Evolutionary conservation across 2,329 filamentous ascomycete species (phyloP).

Genomic region (Epichloe scottii): DNA sequence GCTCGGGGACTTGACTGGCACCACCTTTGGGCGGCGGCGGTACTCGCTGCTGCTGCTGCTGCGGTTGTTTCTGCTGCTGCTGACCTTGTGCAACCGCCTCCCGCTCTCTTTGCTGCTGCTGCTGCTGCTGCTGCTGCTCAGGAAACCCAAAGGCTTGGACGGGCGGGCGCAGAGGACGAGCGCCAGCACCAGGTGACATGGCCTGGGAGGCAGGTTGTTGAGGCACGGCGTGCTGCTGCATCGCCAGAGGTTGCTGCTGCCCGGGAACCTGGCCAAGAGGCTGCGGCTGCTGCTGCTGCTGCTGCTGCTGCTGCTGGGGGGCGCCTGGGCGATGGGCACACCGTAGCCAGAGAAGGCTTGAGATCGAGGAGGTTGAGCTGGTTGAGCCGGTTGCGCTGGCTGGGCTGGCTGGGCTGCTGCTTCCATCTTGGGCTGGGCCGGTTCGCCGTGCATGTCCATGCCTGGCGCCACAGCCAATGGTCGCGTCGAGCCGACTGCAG

Average conservation of each 20-base stretch:
- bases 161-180: constrained; percentile 31
- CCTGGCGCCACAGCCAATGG: constrained; percentile 37
- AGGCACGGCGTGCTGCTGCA: constrained; percentile 24
- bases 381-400: not conserved
- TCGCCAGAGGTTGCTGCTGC: constrained; percentile 18
- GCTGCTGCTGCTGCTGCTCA: constrained; percentile 20
- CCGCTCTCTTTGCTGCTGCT: constrained; percentile 12
- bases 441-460: constrained; percentile 32
- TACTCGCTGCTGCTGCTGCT: constrained; percentile 14
- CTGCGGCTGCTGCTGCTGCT: constrained; percentile 5
- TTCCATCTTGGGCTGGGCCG: constrained; percentile 33
- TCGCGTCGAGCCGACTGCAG: constrained; percentile 17
- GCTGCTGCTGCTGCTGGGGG: constrained; percentile 13
- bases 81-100: constrained; percentile 4
- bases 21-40: constrained; percentile 2
- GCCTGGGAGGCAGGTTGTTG: constrained; percentile 28
- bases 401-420: constrained; percentile 13
- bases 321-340: constrained; percentile 33
- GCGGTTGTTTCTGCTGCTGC: constrained; percentile 13
- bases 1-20: constrained; percentile 4
- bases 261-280: constrained; percentile 1
- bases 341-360: constrained; percentile 31
- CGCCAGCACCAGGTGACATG: constrained; percentile 31
- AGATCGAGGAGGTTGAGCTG: constrained; percentile 15
- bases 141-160: constrained; percentile 30